phyloP scores from a whole-genome alignment of 352 stramenopile species.

The Phytophthora multivora region DNA sequence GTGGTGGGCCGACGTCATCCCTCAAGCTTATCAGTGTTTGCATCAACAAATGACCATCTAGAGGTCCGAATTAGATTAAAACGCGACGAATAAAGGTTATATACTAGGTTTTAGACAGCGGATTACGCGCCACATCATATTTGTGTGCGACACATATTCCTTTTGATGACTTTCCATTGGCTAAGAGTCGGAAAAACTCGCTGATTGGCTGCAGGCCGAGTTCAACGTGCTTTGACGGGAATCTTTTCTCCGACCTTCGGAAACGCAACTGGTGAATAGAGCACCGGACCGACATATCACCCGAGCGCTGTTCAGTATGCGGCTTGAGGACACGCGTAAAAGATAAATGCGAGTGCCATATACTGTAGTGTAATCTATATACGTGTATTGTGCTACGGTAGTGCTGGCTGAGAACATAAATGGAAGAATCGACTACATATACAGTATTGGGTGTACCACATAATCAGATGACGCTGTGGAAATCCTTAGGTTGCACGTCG shows the following conservation, averaged over 20 bases:
- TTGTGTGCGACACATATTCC: not conserved
- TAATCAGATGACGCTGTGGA: too few species aligned
- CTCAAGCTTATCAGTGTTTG: conserved; percentile 13
- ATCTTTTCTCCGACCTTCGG: conserved; percentile 11
- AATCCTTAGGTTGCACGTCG: too few species aligned
- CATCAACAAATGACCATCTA: conserved; percentile 30
- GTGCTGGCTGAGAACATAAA: too few species aligned
- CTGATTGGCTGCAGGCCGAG: conserved; percentile 2
- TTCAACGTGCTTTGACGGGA: conserved; percentile 12
- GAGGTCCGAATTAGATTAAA: not conserved
- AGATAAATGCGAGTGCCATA: not conserved
- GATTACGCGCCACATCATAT: conserved; percentile 6
- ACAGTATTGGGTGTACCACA: too few species aligned
- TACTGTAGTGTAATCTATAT: too few species aligned
- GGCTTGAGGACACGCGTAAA: not conserved
- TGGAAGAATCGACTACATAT: too few species aligned
- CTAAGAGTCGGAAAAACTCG: too few species aligned
- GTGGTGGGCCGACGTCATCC: conserved; percentile 10
- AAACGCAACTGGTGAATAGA: conserved; percentile 16
- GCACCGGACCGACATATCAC: not conserved
- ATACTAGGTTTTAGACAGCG: not conserved
- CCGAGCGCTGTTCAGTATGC: not conserved
- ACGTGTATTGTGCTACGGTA: not conserved
- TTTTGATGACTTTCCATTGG: too few species aligned
- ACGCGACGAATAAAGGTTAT: not conserved